phyloP scores from a whole-genome alignment of 345 rosid genomes.

The Gossypium stocksii region DNA sequence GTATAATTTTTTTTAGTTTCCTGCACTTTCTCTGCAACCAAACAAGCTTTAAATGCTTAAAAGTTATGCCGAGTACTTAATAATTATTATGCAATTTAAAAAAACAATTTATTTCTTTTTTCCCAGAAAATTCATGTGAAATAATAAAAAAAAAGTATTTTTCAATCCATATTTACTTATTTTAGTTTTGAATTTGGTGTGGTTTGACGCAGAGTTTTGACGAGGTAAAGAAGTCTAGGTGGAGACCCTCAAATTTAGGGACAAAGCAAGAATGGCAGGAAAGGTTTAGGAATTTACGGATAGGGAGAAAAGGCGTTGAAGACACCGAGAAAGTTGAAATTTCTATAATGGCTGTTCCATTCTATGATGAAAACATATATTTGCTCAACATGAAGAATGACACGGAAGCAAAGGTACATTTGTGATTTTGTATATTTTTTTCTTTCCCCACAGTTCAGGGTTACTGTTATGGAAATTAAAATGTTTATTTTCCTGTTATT shows the following conservation, averaged over 20 bases:
- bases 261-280: constrained; percentile 85
- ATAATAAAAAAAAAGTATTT: not conserved
- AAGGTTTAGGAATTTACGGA: constrained; percentile 57
- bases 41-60: not conserved
- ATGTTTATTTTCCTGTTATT: not conserved
- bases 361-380: constrained; percentile 63
- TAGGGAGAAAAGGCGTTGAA: constrained; percentile 61
- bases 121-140: not conserved
- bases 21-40: not conserved
- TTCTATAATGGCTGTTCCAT: constrained; percentile 56
- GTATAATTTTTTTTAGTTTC: not conserved
- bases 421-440: constrained; percentile 1
- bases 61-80: not conserved
- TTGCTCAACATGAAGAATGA: constrained; percentile 61
- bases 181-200: not conserved
- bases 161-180: not conserved
- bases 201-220: constrained; percentile 36
- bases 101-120: not conserved
- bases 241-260: constrained; percentile 55
- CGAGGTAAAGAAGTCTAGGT: constrained; percentile 53
- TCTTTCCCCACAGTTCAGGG: not conserved
- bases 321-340: constrained; percentile 52
- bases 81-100: not conserved
- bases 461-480: not conserved
- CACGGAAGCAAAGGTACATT: constrained; percentile 64